Base-by-base conservation (phyloP, 2,329 filamentous ascomycete genomes). In the Eutypa lata region DNA sequence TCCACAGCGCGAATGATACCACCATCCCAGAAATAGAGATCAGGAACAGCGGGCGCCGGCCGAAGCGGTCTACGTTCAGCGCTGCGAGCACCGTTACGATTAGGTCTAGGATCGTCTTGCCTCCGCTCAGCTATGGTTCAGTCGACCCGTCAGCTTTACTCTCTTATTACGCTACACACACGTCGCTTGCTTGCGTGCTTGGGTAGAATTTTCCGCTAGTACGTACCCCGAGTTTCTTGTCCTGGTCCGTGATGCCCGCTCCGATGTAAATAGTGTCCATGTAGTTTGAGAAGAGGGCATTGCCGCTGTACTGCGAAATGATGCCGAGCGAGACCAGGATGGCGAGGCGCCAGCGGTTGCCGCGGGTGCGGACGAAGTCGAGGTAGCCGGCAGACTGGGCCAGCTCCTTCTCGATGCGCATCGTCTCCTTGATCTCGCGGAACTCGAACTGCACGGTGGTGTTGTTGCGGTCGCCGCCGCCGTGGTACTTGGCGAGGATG, bases 231-330 rank as follows among this genome's bases (percentile, higher is more conserved):
- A 83, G 76, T 69, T 83, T 83, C 68, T 78, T 75, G 62, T 78
- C 77, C 64, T 82, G 73, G 45, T 77, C 71, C 1, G 61, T 79
- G 62, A 88, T 86, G 44, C 84, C 84, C 48, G 83, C 83, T 47
- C 78, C 79, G 40, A 76, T 71, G 69, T 86, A 86, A 57, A 88
- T 77, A 52, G 78, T 74, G 54, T 83, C 80, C 62, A 85, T 82
- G 66, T 88, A 88, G 70, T 88, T 87, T 57, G 78, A 83, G 63
- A 88, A 82, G 2, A 88, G 71, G 18, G 82, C 84, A 63, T 88
- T 88, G 44, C 86, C 85, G 49, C 79, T 83, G 71, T 86, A 88
- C 68, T 88, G 84, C 2, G 83, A 86, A 63, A 88, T 86, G 59
- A 88, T 70, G 62, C 83, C 85, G 18, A 88, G 75, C 0, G 82